A percentile compares a stretch with the other conserved stretches of the same genome.
Evolutionary conservation across 345 rosid genomes (phyloP).

Genomic region (Murraya koenigii): DNA sequence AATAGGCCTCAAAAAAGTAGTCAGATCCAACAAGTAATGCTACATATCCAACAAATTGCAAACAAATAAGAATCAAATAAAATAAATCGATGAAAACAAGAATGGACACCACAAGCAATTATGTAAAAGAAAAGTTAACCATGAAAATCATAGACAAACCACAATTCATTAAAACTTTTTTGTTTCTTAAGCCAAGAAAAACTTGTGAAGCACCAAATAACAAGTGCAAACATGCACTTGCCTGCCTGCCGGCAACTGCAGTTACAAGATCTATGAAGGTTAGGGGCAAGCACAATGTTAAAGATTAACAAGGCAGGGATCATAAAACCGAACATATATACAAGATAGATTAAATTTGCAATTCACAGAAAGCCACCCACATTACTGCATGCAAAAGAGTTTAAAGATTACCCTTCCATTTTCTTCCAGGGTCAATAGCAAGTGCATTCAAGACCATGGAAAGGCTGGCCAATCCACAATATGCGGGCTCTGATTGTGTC

Average conservation of each 20-base stretch:
- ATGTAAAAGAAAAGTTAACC: neutral
- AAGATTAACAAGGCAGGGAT: neutral
- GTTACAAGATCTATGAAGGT: neutral
- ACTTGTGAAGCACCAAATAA: neutral
- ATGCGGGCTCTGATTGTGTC: constrained; percentile 93
- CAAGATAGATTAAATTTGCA: neutral
- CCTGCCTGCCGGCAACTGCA: neutral
- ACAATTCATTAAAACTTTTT: neutral
- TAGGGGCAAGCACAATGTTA: neutral
- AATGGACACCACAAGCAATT: neutral
- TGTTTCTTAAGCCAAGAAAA: neutral
- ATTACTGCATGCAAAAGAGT: neutral
- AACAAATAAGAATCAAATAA: neutral
- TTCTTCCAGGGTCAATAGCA: constrained; percentile 76
- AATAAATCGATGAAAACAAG: neutral
- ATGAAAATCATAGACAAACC: neutral
- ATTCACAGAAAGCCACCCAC: neutral
- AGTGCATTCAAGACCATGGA: constrained; percentile 91
- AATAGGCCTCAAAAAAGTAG: neutral
- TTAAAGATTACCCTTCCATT: constrained; percentile 70
- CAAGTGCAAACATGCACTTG: neutral
- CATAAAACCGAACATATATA: neutral
- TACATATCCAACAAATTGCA: neutral
- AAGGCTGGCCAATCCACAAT: constrained; percentile 86
- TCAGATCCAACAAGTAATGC: neutral